Base-by-base conservation (phyloP, 140 eudicot genomes). In the Cichorium intybus region DNA sequence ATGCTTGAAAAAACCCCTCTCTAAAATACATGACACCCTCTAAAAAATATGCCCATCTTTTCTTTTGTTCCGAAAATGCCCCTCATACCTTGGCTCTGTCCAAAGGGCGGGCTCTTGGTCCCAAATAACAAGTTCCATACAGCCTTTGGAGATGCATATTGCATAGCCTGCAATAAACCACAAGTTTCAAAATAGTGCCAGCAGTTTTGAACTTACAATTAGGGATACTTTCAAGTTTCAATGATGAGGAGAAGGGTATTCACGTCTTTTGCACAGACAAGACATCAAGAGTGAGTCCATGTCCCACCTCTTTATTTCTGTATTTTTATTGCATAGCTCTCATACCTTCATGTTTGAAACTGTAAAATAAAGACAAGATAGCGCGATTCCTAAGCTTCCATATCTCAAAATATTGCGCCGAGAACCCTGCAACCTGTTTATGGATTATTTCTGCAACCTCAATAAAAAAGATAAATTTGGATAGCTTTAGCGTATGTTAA, bases 111-210 rank as follows among this genome's bases (percentile, higher is more conserved):
- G 52, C 64, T 78, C 35, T 75, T 66, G 51, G 71, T 74, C 69
- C 97, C 97, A 76, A 88, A 86, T 62, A 88, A 33, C 66, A 80
- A 50, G 56, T 88, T 93, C 99, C 97, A 93, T 27, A 93, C 59
- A 66, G 97, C 97, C 80, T 88, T 88, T 18, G 94, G 97, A 56
- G 99, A 93, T 74, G 95, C 77, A 73, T 93, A 93, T 59, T 93
- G 99, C 99, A 93, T 85, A 70, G 97, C 87, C 99, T 93, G 87
- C 83, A 83, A 70, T 62, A 58, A 58, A 60, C 20, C 55, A 27
- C 22, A 69, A 41, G 23, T 55, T 62, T 55, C 37, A 75, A 39
- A 35, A 53, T 3, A 41, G 51, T 60, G 33, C 16, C 47, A 33
- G 37, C 10, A 35, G 9, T 28, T 63, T 7, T 74, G 21, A 43